Base-by-base conservation (phyloP, 1,284 basidiomycete genomes). In the Rugosomyces carneus region DNA sequence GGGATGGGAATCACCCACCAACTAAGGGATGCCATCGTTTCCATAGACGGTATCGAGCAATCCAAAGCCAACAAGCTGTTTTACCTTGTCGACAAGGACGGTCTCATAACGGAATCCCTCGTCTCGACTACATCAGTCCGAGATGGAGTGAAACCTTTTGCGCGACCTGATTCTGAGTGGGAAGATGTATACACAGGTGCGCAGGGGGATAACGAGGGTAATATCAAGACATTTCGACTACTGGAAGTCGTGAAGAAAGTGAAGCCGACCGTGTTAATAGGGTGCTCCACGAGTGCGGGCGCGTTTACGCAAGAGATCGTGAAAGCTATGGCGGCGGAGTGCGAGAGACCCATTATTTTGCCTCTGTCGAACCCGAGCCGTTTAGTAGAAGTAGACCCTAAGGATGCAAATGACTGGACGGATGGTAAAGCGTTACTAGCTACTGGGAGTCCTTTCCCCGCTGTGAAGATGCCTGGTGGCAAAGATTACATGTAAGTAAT, bases 281-380 rank as follows among this genome's bases (percentile, higher is more conserved):
- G 91, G 31, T 87, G 85, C 49, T 90, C 85, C 45, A 93, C 91
- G 0, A 72, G 78, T 32, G 72, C 75, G 15, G 85, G 87, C 1
- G 87, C 84, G n/a, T 95, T 93, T 64, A 84, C 76, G 26, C 81
- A 92, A 65, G 79, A 84, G 43, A 71, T 93, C 35, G 62, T 89
- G 26, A 70, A 70, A 53, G 77, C 81, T 42, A 90, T 92, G 87
- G 72, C 76, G 21, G 72, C 76, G 52, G 68, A 73, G 44, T 75
- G 75, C 18, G 83, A 86, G 26, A 67, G 84, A 48, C 89, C 89
- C 0, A 84, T 92, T 60, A 88, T 93, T 53, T 72, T 92, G 51
- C 87, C 89, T 9, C 71, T 93, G 55, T 87, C 83, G 41, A 93
- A 93, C 64, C 90, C 89, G 4, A 90, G 82, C 52, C 65, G 71